Evolutionary conservation across 2,329 filamentous ascomycete genomes (phyloP).

Genomic region (Clathrospora elynae): DNA sequence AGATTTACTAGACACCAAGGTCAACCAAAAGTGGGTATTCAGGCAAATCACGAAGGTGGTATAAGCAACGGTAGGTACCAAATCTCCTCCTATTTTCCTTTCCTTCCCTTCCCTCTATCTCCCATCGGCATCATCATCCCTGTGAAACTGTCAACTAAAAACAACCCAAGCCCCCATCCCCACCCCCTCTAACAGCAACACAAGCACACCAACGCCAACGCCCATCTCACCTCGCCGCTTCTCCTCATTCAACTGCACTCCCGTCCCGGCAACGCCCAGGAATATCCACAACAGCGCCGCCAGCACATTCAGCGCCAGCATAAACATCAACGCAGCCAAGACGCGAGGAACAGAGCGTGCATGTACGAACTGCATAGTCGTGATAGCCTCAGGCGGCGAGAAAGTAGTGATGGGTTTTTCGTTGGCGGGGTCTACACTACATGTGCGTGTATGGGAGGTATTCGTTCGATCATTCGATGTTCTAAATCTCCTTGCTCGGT

Average conservation of each 20-base stretch:
- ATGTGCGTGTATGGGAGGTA: constrained; percentile 1
- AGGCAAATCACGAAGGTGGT: too few relatives aligned
- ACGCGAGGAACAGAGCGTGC: constrained; percentile 24
- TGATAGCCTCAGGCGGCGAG: constrained; percentile 15
- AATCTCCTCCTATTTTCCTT: too few relatives aligned
- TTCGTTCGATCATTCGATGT: constrained; percentile 17
- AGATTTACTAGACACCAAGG: too few relatives aligned
- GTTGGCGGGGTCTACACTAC: constrained; percentile 2
- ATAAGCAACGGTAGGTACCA: too few relatives aligned
- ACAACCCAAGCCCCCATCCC: neutral
- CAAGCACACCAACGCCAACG: neutral
- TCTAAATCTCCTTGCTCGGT: constrained; percentile 49
- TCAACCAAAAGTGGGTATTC: too few relatives aligned
- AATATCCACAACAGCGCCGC: constrained; percentile 34
- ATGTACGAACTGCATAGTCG: constrained; percentile 35
- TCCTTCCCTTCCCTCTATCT: too few relatives aligned
- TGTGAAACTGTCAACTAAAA: too few relatives aligned
- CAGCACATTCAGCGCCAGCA: constrained; percentile 20
- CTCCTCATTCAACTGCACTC: neutral
- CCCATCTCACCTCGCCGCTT: neutral
- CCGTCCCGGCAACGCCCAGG: constrained; percentile 16
- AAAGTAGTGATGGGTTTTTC: neutral
- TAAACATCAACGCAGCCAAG: constrained; percentile 18
- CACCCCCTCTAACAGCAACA: neutral
- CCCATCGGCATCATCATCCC: too few relatives aligned